These are phyloP conservation scores for Vicia faba DNA, from an alignment of 306 rosid genomes.

Conservation along the genomic window DNA sequence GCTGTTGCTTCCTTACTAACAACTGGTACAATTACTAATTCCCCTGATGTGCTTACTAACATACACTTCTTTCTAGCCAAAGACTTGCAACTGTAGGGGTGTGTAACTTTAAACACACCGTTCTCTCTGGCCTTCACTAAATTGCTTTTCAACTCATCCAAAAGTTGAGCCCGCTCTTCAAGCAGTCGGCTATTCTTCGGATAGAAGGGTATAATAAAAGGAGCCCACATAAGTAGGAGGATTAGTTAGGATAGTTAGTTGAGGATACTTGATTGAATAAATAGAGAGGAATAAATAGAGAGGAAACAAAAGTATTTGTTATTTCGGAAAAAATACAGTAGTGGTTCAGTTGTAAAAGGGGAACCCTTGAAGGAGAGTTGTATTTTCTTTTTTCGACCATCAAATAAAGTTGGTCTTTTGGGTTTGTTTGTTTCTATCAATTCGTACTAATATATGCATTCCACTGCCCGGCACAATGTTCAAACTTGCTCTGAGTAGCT, in stretches of 20 bases:
- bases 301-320: neutral
- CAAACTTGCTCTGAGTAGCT: slow-evolving; percentile 3
- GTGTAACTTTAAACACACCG: too few species aligned
- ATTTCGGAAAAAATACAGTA: neutral
- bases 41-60: too few species aligned
- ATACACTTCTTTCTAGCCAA: too few species aligned
- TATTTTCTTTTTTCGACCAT: neutral
- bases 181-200: neutral
- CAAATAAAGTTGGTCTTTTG: neutral
- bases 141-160: too few species aligned
- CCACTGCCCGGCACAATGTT: slow-evolving; percentile 4
- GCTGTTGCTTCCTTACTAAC: too few species aligned
- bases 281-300: neutral
- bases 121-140: too few species aligned
- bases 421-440: slow-evolving; percentile 6
- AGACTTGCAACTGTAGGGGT: too few species aligned
- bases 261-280: neutral
- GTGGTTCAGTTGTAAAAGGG: neutral
- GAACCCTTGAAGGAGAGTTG: neutral
- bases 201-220: neutral
- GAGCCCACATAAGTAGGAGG: neutral
- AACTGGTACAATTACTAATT: too few species aligned
- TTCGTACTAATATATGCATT: neutral
- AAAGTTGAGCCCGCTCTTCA: too few species aligned
- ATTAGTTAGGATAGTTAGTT: neutral